A percentile compares a stretch with the other conserved stretches of the same genome.
Conservation (phyloP, 768 basidiomycete genomes). For the Paxillus rubicundulus region DNA sequence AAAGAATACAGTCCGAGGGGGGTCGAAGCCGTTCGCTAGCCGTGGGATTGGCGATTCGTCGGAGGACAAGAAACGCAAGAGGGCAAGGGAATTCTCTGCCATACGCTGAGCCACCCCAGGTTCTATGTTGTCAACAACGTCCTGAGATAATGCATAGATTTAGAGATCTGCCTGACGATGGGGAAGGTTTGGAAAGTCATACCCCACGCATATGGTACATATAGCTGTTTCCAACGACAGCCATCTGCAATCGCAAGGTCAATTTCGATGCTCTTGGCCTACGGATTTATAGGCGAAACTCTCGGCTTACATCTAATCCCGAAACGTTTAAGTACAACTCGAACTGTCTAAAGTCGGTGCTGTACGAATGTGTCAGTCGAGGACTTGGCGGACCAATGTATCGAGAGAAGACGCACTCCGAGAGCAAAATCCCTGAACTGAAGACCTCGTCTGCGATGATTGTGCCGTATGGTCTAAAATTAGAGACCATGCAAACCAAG, state of each 20-base stretch:
- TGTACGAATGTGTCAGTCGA: conserved; percentile 28
- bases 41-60: conserved; percentile 65
- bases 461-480: conserved; percentile 74
- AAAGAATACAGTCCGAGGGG: conserved; percentile 76
- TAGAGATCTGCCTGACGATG: neutral
- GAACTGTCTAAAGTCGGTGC: conserved; percentile 95
- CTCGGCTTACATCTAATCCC: conserved; percentile 73
- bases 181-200: conserved; percentile 8
- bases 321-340: conserved; percentile 87
- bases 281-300: neutral
- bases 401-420: conserved; percentile 58
- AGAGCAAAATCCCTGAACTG: conserved; percentile 83
- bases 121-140: conserved; percentile 81
- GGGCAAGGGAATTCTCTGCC: conserved; percentile 82
- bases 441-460: conserved; percentile 92
- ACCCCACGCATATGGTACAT: conserved; percentile 92
- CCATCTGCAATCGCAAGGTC: conserved; percentile 56
- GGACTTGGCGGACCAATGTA: neutral
- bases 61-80: conserved; percentile 72
- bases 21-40: conserved; percentile 47
- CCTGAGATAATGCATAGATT: conserved; percentile 32
- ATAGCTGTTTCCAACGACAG: conserved; percentile 88
- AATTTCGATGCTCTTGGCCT: neutral
- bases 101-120: conserved; percentile 87
- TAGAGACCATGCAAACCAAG: neutral